Percentiles rank a stretch among this genome's conserved stretches.
Evolutionary conservation across 495 filamentous ascomycete genomes (phyloP).

Genomic region (Daldinia bambusicola): DNA sequence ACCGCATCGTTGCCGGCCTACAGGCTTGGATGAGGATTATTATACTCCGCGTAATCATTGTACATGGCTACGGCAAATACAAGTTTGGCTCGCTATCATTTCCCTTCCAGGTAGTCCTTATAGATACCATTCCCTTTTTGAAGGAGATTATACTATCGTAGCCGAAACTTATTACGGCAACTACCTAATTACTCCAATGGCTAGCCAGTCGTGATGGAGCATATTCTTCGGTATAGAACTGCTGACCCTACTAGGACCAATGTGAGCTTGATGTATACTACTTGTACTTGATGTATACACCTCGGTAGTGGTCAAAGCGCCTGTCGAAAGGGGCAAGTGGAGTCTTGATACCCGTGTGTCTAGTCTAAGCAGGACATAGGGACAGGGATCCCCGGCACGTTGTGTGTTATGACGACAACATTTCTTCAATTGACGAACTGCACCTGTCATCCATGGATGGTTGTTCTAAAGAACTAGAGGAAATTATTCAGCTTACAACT

Average conservation of each 20-base stretch:
- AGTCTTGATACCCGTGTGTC: not conserved
- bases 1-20: not conserved
- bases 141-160: too few species aligned
- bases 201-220: too few species aligned
- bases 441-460: slow-evolving; percentile 8
- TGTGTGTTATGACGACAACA: slow-evolving; percentile 33
- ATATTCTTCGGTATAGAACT: too few species aligned
- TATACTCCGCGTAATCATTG: slow-evolving; percentile 23
- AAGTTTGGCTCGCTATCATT: slow-evolving; percentile 5
- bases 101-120: not conserved
- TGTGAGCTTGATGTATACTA: too few species aligned
- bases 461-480: not conserved
- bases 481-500: not conserved
- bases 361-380: not conserved
- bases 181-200: too few species aligned
- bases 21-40: slow-evolving; percentile 20
- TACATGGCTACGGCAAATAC: slow-evolving; percentile 19
- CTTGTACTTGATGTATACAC: too few species aligned
- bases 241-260: too few species aligned
- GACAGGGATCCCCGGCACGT: not conserved
- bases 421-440: slow-evolving; percentile 11
- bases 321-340: slow-evolving; percentile 3
- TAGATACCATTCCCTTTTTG: not conserved
- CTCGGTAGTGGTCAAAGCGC: slow-evolving; percentile 1
- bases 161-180: too few species aligned